Evolutionary conservation across 2,329 filamentous ascomycete genomes (phyloP).

Genomic region (Cladosporium sp.): DNA sequence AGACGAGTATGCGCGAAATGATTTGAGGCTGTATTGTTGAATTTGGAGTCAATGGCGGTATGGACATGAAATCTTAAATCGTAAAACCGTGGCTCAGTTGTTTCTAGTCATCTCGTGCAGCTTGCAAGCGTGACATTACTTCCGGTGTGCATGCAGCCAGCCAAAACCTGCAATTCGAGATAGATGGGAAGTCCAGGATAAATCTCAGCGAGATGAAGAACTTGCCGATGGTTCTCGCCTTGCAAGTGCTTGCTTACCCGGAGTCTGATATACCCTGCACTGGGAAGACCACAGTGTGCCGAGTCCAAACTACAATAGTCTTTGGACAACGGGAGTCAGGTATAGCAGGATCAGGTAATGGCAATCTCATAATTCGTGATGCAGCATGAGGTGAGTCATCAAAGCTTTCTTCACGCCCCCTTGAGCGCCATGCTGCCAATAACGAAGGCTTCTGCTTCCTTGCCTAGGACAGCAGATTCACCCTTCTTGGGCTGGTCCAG

Average conservation of each 20-base stretch:
- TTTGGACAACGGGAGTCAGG: background rate
- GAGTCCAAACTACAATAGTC: background rate
- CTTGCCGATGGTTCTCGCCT: background rate
- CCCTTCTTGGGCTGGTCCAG: constrained; percentile 57
- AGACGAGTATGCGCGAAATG: background rate
- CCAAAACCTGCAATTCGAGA: background rate
- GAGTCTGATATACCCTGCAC: background rate
- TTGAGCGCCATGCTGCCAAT: constrained; percentile 77
- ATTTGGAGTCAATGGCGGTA: background rate
- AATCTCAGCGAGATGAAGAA: background rate
- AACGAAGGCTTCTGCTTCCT: constrained; percentile 67
- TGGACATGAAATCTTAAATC: background rate
- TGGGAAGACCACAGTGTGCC: background rate
- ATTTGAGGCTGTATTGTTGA: background rate
- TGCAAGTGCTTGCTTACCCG: background rate
- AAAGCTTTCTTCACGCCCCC: constrained; percentile 46
- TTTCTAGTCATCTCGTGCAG: background rate
- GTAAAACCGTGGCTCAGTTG: background rate
- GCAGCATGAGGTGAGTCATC: background rate
- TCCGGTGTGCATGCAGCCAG: background rate
- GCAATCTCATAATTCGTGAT: background rate
- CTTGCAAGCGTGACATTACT: background rate
- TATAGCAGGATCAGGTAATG: background rate
- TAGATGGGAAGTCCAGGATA: background rate
- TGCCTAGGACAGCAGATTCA: constrained; percentile 22